These are phyloP conservation scores for Scheffersomyces segobiensis DNA, from an alignment of 1,139 yeast species.

Conservation along the genomic window DNA sequence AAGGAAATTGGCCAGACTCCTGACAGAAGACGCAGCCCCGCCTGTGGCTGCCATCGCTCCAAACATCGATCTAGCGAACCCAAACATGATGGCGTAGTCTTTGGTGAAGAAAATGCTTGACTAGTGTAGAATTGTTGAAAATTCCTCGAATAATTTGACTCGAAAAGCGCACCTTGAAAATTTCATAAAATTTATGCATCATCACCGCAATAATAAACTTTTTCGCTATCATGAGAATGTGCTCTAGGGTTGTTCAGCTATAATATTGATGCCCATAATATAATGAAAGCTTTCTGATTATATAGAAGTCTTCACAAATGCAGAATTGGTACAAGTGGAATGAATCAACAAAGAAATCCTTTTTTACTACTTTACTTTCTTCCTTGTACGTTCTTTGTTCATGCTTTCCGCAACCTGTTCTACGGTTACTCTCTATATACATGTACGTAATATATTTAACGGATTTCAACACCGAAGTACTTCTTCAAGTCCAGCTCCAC, in stretches of 20 bases:
- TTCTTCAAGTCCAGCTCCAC: slow-evolving; percentile 58
- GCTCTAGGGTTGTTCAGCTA: not conserved
- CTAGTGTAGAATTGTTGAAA: not conserved
- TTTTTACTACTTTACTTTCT: not conserved
- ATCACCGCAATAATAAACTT: not conserved
- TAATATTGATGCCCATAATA: not conserved
- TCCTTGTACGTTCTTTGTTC: not conserved
- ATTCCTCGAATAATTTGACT: not conserved
- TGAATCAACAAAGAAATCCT: too few relatives aligned
- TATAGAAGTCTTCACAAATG: not conserved
- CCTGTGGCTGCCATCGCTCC: not conserved
- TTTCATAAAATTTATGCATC: not conserved
- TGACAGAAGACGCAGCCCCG: not conserved
- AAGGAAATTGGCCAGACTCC: not conserved
- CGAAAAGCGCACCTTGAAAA: not conserved
- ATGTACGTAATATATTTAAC: slow-evolving; percentile 21
- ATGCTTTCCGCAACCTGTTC: not conserved
- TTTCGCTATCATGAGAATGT: not conserved
- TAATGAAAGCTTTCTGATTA: not conserved
- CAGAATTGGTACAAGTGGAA: too few relatives aligned
- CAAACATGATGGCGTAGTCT: slow-evolving; percentile 5
- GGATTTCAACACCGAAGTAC: slow-evolving; percentile 59
- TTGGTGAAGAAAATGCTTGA: not conserved
- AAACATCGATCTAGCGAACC: slow-evolving; percentile 7
- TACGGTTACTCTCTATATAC: not conserved